phyloP scores from a whole-genome alignment of 208 protist species.

The Wallacemonas sp. region DNA sequence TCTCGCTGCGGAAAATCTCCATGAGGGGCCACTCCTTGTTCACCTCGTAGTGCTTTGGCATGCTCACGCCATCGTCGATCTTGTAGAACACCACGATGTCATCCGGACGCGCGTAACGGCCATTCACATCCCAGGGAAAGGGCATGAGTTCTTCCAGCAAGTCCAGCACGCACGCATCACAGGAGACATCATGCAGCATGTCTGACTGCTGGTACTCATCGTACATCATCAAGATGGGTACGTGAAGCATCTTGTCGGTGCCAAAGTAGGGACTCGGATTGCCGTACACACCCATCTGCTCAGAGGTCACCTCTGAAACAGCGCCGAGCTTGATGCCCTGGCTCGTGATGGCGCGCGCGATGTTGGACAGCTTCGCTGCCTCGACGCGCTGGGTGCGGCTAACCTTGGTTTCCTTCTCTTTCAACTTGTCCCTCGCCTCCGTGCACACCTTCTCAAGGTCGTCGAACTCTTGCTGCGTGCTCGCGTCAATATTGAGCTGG shows the following conservation, averaged over 20 bases:
- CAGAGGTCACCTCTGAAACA: slow-evolving; percentile 69
- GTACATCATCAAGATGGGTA: slow-evolving; percentile 94
- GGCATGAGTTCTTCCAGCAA: slow-evolving; percentile 81
- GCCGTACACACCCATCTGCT: slow-evolving; percentile 86
- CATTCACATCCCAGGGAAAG: slow-evolving; percentile 81
- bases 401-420: slow-evolving; percentile 37
- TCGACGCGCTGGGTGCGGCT: slow-evolving; percentile 30
- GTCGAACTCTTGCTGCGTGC: slow-evolving; percentile 47
- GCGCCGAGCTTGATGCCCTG: slow-evolving; percentile 55
- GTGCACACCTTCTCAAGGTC: slow-evolving; percentile 51
- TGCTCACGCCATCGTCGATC: slow-evolving; percentile 85
- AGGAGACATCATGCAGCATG: slow-evolving; percentile 90
- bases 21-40: slow-evolving; percentile 63
- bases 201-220: slow-evolving; percentile 92
- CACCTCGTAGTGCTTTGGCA: slow-evolving; percentile 73
- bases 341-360: slow-evolving; percentile 64
- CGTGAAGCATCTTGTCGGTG: slow-evolving; percentile 68
- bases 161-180: slow-evolving; percentile 63
- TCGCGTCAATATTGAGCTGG: slow-evolving; percentile 10
- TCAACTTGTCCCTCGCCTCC: slow-evolving; percentile 20
- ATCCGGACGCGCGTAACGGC: slow-evolving; percentile 51
- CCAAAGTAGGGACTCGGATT: slow-evolving; percentile 81
- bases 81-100: slow-evolving; percentile 82
- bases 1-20: slow-evolving; percentile 79
- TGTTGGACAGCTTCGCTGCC: slow-evolving; percentile 63